These are phyloP conservation scores for Binderoboletus segoi DNA, from an alignment of 1,284 basidiomycete species.

Conservation along the genomic window DNA sequence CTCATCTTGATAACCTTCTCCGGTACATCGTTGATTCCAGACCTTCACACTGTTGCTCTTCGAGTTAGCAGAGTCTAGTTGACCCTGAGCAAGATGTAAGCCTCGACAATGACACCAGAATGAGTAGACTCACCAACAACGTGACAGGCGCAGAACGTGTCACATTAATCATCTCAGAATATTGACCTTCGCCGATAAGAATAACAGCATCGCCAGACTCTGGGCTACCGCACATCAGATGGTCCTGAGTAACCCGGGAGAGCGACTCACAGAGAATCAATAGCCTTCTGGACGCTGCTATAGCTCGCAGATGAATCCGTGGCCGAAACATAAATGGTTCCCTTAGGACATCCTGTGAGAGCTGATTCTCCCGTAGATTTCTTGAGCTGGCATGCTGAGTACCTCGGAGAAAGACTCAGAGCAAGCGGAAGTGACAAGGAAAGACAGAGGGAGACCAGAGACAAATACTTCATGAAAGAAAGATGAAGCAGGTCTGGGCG, in stretches of 20 bases:
- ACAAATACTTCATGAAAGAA: too few species aligned
- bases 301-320: slow-evolving; percentile 50
- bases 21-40: slow-evolving; percentile 50
- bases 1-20: slow-evolving; percentile 52
- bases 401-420: slow-evolving; percentile 47
- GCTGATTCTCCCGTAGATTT: slow-evolving; percentile 46
- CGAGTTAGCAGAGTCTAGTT: slow-evolving; percentile 45
- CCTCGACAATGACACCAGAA: not conserved
- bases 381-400: slow-evolving; percentile 54
- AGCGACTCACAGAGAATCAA: slow-evolving; percentile 50
- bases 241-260: not conserved
- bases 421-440: slow-evolving; percentile 2
- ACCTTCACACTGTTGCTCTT: slow-evolving; percentile 53
- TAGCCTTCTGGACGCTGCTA: slow-evolving; percentile 52
- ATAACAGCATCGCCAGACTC: slow-evolving; percentile 52
- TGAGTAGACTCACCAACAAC: slow-evolving; percentile 52
- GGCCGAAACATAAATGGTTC: slow-evolving; percentile 60
- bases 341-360: slow-evolving; percentile 50
- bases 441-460: too few species aligned
- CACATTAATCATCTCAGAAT: slow-evolving; percentile 62
- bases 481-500: too few species aligned
- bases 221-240: slow-evolving; percentile 36
- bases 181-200: slow-evolving; percentile 67
- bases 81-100: slow-evolving; percentile 43
- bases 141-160: slow-evolving; percentile 56